Base-by-base conservation (phyloP, 805 yeast genomes). In the Candida railenensis region DNA sequence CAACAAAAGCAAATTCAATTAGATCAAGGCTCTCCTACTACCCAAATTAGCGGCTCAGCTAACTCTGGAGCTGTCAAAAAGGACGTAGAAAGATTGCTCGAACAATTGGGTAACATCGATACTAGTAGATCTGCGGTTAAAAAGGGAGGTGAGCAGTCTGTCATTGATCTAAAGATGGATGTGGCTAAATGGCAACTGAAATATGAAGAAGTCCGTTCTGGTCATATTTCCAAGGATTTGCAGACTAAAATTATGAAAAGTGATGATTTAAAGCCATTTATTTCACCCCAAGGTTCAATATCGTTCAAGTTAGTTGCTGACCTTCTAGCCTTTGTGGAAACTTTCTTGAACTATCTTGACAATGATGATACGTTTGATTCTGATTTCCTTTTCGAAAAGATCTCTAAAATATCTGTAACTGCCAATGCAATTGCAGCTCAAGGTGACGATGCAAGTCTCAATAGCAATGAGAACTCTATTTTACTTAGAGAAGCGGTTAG, bases 401-500 rank as follows among this genome's bases (percentile, higher is more conserved):
- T 80, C 25, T 76, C 86, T 0, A 62, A 67, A 42, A 63, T 82
- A 20, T 76, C 83, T 3, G 64, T 77, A 4, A 42, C 65, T n/a
- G 76, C 76, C 3, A 75, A 73, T 55, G 68, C 66, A 37, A 61
- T 69, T 36, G 71, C 75, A 1, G 56, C 63, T 3, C 67, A 66
- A 21, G 63, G 68, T 5, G 67, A 62, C 9, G 48, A 49, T 30
- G 50, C 54, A 16, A 51, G 48, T 15, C 48, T 59, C 36, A 60
- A 55, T 44, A 59, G 62, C 43, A 67, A 61, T 50, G 69, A 78
- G 48, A 65, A 71, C 58, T 63, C 82, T 37, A 61, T 72, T 38
- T 57, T 80, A 20, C 72, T 87, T 3, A 79, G 84, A 46, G 84
- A 85, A 39, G 76, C 92, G 0, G 77, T 87, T 20, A 81, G 90